A percentile compares a stretch with the other conserved stretches of the same genome.
These are phyloP conservation scores for Trichoderma polysporum DNA, from an alignment of 2,329 filamentous ascomycete species.

Conservation along the genomic window DNA sequence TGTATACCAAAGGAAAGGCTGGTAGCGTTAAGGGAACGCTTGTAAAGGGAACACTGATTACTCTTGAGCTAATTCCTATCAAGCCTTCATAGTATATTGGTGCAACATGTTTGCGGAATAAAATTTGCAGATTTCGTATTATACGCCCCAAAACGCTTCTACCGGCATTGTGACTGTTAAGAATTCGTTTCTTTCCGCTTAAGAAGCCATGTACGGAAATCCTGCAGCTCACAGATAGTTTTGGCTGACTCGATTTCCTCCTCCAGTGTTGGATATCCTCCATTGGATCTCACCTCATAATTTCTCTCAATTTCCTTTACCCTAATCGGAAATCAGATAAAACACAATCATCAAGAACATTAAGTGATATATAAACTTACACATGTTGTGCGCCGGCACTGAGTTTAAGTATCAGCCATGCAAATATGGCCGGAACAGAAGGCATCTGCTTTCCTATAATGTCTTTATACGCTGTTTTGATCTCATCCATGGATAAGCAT, in stretches of 20 bases:
- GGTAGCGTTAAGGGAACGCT: background rate
- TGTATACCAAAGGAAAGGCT: background rate
- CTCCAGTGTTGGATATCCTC: slow-evolving; percentile 7
- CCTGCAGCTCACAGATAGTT: background rate
- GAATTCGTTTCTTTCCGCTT: background rate
- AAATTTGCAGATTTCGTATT: background rate
- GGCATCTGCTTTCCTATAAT: slow-evolving; percentile 9
- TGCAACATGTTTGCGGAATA: background rate
- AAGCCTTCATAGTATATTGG: background rate
- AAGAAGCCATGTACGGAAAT: background rate
- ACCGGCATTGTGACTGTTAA: background rate
- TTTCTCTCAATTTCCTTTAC: slow-evolving; percentile 5
- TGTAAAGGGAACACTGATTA: background rate
- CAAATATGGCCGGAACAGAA: background rate
- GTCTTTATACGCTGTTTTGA: background rate
- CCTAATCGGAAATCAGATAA: background rate
- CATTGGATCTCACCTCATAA: background rate
- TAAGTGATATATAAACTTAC: background rate
- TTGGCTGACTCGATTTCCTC: slow-evolving; percentile 9
- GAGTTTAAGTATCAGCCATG: slow-evolving; percentile 4
- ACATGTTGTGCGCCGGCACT: slow-evolving; percentile 16
- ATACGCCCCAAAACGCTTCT: too few relatives aligned
- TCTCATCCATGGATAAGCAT: background rate
- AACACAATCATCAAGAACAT: background rate
- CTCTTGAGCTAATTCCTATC: background rate